Conservation (phyloP, 2,329 filamentous ascomycete genomes). For the Penicillium sp. region DNA sequence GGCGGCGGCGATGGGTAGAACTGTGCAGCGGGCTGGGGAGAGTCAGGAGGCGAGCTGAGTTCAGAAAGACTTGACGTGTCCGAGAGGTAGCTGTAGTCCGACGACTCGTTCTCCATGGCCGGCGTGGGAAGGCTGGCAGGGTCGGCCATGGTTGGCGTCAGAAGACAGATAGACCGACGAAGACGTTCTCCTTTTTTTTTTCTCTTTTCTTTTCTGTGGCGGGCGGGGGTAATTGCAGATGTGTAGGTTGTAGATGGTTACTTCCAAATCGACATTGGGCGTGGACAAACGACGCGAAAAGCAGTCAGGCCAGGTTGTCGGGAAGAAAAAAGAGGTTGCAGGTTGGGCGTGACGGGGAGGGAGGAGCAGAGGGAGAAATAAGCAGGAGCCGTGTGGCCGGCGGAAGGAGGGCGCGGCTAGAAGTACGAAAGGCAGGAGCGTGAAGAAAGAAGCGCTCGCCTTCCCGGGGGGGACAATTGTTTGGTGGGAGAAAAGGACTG, state of each 20-base stretch:
- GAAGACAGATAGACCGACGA: too few relatives aligned
- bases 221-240: not conserved
- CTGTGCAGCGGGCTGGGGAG: conserved; percentile 33
- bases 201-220: not conserved
- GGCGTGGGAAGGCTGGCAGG: conserved; percentile 10
- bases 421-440: not conserved
- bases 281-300: not conserved
- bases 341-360: conserved; percentile 16
- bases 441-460: not conserved
- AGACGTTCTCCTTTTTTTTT: not conserved
- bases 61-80: conserved; percentile 36
- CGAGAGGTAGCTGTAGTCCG: conserved; percentile 19
- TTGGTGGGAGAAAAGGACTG: not conserved
- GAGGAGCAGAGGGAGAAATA: conserved; percentile 15
- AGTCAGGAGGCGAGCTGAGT: conserved; percentile 40
- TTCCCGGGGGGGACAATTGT: not conserved
- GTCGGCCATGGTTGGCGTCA: conserved; percentile 10
- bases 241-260: not conserved
- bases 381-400: not conserved
- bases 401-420: not conserved
- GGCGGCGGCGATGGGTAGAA: conserved; percentile 42
- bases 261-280: conserved; percentile 1
- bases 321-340: conserved; percentile 6
- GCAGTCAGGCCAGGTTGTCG: not conserved
- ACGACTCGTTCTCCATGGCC: conserved; percentile 9